phyloP scores from a whole-genome alignment of 192 early-diverging fungal genomes.

The Umbelopsis sp. region DNA sequence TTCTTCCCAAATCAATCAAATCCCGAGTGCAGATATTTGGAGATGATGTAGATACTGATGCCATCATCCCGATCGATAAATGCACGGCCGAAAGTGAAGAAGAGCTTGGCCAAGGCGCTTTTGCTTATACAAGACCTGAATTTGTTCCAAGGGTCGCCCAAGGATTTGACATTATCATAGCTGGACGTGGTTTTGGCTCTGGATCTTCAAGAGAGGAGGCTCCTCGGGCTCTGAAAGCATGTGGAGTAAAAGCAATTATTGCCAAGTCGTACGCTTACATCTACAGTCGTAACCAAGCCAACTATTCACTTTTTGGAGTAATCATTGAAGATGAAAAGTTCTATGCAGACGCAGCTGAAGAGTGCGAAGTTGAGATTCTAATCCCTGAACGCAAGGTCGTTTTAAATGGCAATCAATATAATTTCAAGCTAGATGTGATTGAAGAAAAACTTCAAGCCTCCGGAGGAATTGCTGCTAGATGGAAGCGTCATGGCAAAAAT shows the following conservation, averaged over 20 bases:
- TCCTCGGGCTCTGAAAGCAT: slow-evolving; percentile 72
- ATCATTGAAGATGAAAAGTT: slow-evolving; percentile 74
- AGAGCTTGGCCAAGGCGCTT: slow-evolving; percentile 70
- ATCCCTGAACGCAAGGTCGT: slow-evolving; percentile 58
- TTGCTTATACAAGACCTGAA: slow-evolving; percentile 76
- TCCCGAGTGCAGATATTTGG: slow-evolving; percentile 75
- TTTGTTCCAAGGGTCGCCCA: slow-evolving; percentile 66
- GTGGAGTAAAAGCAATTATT: slow-evolving; percentile 74
- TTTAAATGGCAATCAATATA: slow-evolving; percentile 6
- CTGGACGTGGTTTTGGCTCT: slow-evolving; percentile 72
- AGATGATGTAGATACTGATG: slow-evolving; percentile 80
- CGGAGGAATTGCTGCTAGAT: slow-evolving; percentile 29
- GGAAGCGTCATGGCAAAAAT: slow-evolving; percentile 28
- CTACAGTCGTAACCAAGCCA: slow-evolving; percentile 83
- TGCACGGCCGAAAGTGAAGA: slow-evolving; percentile 62
- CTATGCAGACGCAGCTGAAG: slow-evolving; percentile 76
- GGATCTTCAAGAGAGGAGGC: slow-evolving; percentile 83
- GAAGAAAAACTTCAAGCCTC: slow-evolving; percentile 29
- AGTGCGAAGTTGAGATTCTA: slow-evolving; percentile 68
- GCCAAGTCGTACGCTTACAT: slow-evolving; percentile 84
- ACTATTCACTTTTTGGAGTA: slow-evolving; percentile 81
- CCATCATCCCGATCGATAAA: slow-evolving; percentile 60
- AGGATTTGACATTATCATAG: slow-evolving; percentile 74
- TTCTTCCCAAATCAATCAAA: slow-evolving; percentile 51
- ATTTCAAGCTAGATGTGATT: slow-evolving; percentile 32